Percentiles rank a stretch among this genome's conserved stretches.
Conservation (phyloP, 805 yeast genomes). For the Isabelozyma gotoi region DNA sequence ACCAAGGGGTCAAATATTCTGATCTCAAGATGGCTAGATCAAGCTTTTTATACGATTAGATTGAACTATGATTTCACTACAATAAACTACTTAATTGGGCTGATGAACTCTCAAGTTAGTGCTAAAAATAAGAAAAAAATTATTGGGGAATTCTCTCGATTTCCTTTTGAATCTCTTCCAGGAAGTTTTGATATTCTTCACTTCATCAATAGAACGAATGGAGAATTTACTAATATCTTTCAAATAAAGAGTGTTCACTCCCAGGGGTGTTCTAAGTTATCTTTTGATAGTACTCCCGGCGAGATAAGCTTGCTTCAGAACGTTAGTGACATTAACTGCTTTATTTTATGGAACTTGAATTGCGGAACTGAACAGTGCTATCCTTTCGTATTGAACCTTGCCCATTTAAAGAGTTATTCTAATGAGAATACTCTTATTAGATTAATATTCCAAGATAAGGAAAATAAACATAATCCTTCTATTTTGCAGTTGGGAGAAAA, state of each 20-base stretch:
- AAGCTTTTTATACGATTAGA: neutral
- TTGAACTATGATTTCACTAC: conserved; percentile 3
- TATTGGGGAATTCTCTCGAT: neutral
- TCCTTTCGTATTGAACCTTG: neutral
- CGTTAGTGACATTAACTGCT: neutral
- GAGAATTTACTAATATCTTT: neutral
- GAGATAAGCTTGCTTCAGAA: neutral
- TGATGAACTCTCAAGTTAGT: too few relatives aligned
- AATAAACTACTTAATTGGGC: conserved; percentile 3
- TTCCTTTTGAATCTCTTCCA: neutral
- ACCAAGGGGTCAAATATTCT: neutral
- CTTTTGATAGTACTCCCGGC: neutral
- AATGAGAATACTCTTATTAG: neutral
- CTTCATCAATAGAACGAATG: neutral
- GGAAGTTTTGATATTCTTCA: neutral
- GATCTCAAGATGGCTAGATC: too few relatives aligned
- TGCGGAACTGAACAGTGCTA: too few relatives aligned
- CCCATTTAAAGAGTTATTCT: neutral
- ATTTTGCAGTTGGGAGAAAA: neutral
- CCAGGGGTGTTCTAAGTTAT: neutral
- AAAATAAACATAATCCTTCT: neutral
- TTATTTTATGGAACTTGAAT: neutral
- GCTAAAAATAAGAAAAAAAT: neutral
- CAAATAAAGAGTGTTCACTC: neutral
- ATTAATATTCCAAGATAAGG: neutral